A percentile compares a stretch with the other conserved stretches of the same genome.
phyloP scores from a whole-genome alignment of 2,329 filamentous ascomycete genomes.

The Trichophyton verrucosum region DNA sequence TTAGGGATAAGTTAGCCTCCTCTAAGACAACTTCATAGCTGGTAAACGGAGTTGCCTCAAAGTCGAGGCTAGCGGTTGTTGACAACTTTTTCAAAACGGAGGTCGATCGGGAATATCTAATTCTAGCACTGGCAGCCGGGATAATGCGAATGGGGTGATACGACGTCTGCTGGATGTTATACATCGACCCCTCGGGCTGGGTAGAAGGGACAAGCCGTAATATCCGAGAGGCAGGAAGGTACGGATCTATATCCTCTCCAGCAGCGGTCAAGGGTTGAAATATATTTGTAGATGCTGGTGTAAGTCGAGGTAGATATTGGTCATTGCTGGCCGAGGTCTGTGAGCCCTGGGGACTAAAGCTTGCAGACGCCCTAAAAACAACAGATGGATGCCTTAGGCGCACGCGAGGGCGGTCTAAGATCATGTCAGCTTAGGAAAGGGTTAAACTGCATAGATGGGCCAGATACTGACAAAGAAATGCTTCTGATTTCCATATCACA shows the following conservation, averaged over 20 bases:
- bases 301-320: conserved; percentile 41
- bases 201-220: conserved; percentile 44
- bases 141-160: conserved; percentile 43
- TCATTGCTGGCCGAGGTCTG: conserved; percentile 31
- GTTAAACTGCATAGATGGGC: neutral
- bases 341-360: conserved; percentile 33
- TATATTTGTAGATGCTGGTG: conserved; percentile 47
- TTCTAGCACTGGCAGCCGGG: conserved; percentile 44
- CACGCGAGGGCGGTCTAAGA: conserved; percentile 33
- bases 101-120: conserved; percentile 40
- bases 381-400: conserved; percentile 45
- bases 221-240: conserved; percentile 46
- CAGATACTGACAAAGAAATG: conserved; percentile 28
- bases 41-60: conserved; percentile 44
- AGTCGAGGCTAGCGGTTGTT: conserved; percentile 42
- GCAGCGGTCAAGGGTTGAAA: conserved; percentile 43
- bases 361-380: conserved; percentile 41
- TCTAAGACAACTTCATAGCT: conserved; percentile 40
- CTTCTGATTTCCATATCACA: conserved; percentile 34
- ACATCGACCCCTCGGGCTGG: conserved; percentile 37
- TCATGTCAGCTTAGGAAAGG: neutral
- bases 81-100: conserved; percentile 29
- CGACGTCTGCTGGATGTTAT: conserved; percentile 43
- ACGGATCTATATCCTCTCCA: conserved; percentile 31
- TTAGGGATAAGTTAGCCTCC: conserved; percentile 35